phyloP scores from a whole-genome alignment of 192 early-diverging fungal genomes.

The Haplosporangium gracile region DNA sequence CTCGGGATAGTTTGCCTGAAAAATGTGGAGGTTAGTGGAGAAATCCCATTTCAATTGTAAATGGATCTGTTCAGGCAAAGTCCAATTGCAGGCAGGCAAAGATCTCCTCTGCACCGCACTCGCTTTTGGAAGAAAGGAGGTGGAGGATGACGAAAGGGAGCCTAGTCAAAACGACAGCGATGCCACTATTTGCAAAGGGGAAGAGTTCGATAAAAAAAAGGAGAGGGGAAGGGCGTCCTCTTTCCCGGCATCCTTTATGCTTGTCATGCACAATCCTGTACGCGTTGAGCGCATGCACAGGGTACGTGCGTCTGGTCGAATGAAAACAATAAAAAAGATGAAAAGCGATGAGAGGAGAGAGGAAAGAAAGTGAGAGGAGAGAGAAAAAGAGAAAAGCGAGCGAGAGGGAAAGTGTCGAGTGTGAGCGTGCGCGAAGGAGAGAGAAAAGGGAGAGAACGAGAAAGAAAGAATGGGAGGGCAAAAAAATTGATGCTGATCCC shows the following conservation, averaged over 20 bases:
- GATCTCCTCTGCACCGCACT: not conserved
- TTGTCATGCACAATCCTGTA: conserved; percentile 37
- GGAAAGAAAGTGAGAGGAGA: not conserved
- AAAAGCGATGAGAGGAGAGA: not conserved
- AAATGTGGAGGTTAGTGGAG: not conserved
- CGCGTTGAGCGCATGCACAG: conserved; percentile 38
- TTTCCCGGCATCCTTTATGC: not conserved
- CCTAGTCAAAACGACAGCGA: conserved; percentile 1
- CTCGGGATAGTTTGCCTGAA: not conserved
- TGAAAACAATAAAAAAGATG: not conserved
- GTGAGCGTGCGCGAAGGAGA: not conserved
- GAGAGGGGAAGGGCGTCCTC: not conserved
- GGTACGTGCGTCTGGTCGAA: conserved; percentile 32
- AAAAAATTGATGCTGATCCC: not conserved
- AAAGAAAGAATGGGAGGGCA: not conserved
- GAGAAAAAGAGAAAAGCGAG: not conserved
- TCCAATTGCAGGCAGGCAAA: not conserved
- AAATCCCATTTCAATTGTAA: not conserved
- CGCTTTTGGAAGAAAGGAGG: not conserved
- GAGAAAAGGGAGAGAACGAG: not conserved
- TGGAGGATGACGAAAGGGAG: not conserved
- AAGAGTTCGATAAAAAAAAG: not conserved
- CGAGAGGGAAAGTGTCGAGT: not conserved
- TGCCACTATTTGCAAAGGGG: not conserved
- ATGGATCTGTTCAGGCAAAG: not conserved